Evolutionary conservation across 169 alveolate species (phyloP).

Genomic region (Perkinsus chesapeaki): DNA sequence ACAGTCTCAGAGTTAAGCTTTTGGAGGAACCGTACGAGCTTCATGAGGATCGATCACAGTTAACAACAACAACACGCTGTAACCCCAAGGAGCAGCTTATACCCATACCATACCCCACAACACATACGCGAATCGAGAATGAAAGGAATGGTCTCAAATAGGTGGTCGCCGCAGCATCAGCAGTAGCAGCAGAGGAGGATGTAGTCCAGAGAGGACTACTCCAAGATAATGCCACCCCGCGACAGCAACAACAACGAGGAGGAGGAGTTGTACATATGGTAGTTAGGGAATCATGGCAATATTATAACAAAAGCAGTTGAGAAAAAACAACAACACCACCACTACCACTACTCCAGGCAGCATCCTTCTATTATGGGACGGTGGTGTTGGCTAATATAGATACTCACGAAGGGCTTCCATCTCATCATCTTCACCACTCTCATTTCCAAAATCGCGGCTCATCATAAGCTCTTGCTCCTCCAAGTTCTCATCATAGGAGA

Average conservation of each 20-base stretch:
- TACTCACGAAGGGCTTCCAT: neutral
- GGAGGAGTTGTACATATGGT: neutral
- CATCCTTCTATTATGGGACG: neutral
- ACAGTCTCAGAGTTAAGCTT: slow-evolving; percentile 91
- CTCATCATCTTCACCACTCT: neutral
- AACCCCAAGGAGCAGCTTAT: neutral
- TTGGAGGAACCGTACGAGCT: slow-evolving; percentile 92
- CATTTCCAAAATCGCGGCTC: neutral
- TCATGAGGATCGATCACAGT: slow-evolving; percentile 60
- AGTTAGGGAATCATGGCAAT: neutral
- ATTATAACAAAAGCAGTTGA: neutral
- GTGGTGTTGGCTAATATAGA: neutral
- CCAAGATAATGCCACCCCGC: neutral
- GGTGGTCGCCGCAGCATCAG: neutral
- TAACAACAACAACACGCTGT: neutral
- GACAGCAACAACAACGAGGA: neutral
- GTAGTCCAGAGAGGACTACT: neutral
- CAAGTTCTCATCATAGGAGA: neutral
- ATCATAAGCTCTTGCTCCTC: neutral
- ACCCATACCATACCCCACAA: neutral
- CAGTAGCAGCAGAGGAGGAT: neutral
- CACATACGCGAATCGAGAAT: neutral
- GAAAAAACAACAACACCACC: neutral
- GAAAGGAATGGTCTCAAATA: neutral
- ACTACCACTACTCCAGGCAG: no score